Evolutionary conservation across 805 yeast species (phyloP), one percentile per base, ranked within the genome.

Genomic region (Hyphopichia homilentoma): DNA sequence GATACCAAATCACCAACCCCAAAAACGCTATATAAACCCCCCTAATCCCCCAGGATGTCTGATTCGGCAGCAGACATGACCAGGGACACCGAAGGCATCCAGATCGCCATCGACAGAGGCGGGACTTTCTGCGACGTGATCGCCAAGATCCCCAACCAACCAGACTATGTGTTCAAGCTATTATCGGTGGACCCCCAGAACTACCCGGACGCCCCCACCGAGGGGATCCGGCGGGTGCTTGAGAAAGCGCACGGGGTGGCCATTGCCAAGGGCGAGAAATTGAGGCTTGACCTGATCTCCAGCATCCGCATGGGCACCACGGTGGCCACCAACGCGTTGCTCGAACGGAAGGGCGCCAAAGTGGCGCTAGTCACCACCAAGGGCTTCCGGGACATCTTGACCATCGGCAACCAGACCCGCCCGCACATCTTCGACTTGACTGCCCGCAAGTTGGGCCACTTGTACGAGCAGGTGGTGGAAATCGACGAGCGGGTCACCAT

Each of bases 241-340:
- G 94, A 84, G 50, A 59, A 61, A 15, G 75, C 76, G 39, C 72
- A 77, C 1, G 72, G 74, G 1, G 55, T 51, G 5, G 30, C 50
- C 7, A 83, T 84, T 31, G 81, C 88, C 3, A 43, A 38, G 29
- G 29, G 33, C 19, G 33, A 38, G 21, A 54, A 53, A 29, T 57
- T 88, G 38, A 86, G 81, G 37, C 70, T 85, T 1, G 68, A 78
- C 3, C 58, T 60, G 3, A 83, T 87, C 23, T 78, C 76, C 33
- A 73, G 80, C 26, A 77, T 88, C 29, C 68, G 95, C 35, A 81
- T 89, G 84, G 97, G 97, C 3, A 88, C 97, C 4, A 89, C 97
- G 0, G 93, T 88, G 7, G 97, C 98, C 2, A 90, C 97, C 6
- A 90, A 90, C 60, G 96, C 97, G 1, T 70, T 93, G 21, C 68